Evolutionary conservation across 2,329 filamentous ascomycete species (phyloP).

Genomic region (Paracamarosporium sp.): DNA sequence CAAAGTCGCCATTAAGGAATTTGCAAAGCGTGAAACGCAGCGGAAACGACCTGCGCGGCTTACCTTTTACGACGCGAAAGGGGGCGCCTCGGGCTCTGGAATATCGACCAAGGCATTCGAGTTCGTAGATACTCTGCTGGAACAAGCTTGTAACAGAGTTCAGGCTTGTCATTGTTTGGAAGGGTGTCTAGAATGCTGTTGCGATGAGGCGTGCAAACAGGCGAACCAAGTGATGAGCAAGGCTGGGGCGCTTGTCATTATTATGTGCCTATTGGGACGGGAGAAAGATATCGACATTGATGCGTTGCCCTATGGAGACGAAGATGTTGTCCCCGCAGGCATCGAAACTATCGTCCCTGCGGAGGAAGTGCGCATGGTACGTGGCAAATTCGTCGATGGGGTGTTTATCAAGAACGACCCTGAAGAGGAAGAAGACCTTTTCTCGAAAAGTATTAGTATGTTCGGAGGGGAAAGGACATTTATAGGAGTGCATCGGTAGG

Average conservation of each 20-base stretch:
- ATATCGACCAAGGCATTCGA: conserved; percentile 95
- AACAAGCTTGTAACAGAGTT: conserved; percentile 77
- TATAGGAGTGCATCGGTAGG: conserved; percentile 36
- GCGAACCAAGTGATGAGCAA: conserved; percentile 94
- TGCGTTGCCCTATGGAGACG: conserved; percentile 82
- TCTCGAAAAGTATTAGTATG: conserved; percentile 40
- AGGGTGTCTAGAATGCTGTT: conserved; percentile 91
- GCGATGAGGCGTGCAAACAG: conserved; percentile 82
- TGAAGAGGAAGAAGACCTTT: conserved; percentile 40
- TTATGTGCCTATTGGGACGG: conserved; percentile 76
- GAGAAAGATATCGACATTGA: conserved; percentile 83
- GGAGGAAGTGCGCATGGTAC: conserved; percentile 64
- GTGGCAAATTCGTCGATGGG: conserved; percentile 46
- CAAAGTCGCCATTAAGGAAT: conserved; percentile 87
- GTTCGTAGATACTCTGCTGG: conserved; percentile 80
- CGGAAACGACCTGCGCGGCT: conserved; percentile 86
- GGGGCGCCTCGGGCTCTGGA: conserved; percentile 80
- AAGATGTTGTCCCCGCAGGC: conserved; percentile 70
- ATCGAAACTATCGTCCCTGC: conserved; percentile 85
- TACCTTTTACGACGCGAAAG: conserved; percentile 95
- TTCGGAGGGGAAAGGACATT: conserved; percentile 42
- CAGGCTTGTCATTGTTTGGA: conserved; percentile 76
- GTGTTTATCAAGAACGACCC: conserved; percentile 48
- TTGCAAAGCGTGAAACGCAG: conserved; percentile 70
- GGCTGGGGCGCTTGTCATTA: conserved; percentile 80